phyloP scores from a whole-genome alignment of 192 early-diverging fungal species.

The Tieghemiomyces parasiticus region DNA sequence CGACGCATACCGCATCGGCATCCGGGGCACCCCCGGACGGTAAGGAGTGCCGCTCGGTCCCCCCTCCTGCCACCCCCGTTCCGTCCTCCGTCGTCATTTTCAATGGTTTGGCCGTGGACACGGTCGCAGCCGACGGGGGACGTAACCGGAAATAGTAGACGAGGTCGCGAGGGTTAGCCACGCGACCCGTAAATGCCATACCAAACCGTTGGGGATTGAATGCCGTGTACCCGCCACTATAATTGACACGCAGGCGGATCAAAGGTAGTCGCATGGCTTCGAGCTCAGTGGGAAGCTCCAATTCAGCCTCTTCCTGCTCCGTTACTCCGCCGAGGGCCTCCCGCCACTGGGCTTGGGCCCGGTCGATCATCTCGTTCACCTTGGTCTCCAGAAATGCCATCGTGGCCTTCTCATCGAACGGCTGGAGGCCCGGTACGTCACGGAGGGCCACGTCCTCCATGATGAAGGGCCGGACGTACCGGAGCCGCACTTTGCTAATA shows the following conservation, averaged over 20 bases:
- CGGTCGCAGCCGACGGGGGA: too few relatives aligned
- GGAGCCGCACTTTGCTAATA: conserved; percentile 56
- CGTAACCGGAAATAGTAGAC: conserved; percentile 56
- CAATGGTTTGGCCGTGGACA: too few relatives aligned
- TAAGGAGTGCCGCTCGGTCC: too few relatives aligned
- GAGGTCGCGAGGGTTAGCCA: conserved; percentile 84
- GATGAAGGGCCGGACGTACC: conserved; percentile 76
- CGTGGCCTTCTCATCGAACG: conserved; percentile 35
- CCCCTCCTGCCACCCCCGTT: too few relatives aligned
- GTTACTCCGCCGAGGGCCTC: too few relatives aligned
- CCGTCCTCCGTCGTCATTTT: too few relatives aligned
- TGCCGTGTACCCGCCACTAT: conserved; percentile 64
- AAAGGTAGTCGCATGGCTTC: conserved; percentile 44
- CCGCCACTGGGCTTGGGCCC: conserved; percentile 45
- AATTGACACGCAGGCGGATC: conserved; percentile 76
- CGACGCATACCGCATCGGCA: background rate
- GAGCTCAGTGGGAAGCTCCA: conserved; percentile 20
- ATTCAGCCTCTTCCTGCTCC: too few relatives aligned
- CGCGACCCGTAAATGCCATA: conserved; percentile 52
- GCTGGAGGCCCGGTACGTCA: conserved; percentile 26
- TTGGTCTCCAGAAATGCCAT: conserved; percentile 35
- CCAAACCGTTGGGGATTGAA: conserved; percentile 84
- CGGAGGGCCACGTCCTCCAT: conserved; percentile 52
- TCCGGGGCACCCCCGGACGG: too few relatives aligned
- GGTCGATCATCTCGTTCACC: conserved; percentile 41